Evolutionary conservation across 2,329 filamentous ascomycete genomes (phyloP).

Genomic region (Verticillium nubilum): DNA sequence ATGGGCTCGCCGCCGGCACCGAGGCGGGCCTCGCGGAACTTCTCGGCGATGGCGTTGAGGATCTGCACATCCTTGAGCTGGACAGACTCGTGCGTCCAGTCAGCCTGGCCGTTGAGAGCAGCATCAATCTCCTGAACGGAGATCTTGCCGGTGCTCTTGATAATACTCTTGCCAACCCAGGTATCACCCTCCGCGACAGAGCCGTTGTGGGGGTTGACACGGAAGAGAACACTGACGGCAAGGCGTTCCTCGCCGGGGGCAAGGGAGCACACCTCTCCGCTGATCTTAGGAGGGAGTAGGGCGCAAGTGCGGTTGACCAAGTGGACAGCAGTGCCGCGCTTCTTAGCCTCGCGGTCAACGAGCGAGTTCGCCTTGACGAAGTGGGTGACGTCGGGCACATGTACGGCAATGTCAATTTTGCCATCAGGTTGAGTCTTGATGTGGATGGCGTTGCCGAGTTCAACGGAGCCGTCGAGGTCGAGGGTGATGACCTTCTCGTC

Average conservation of each 20-base stretch:
- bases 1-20: constrained; percentile 74
- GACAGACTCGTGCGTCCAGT: constrained; percentile 59
- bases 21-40: constrained; percentile 84
- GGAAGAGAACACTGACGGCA: constrained; percentile 89
- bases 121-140: constrained; percentile 81
- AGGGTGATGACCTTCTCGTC: constrained; percentile 86
- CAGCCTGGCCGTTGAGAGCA: constrained; percentile 61
- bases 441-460: constrained; percentile 89
- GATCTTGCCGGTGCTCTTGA: constrained; percentile 86
- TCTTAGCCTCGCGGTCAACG: constrained; percentile 95
- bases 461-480: constrained; percentile 79
- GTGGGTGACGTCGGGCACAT: constrained; percentile 91
- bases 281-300: constrained; percentile 82
- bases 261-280: constrained; percentile 82
- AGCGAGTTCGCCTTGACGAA: constrained; percentile 96
- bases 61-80: constrained; percentile 73
- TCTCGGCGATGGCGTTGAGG: constrained; percentile 75
- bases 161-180: constrained; percentile 89
- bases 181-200: constrained; percentile 76
- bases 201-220: constrained; percentile 76
- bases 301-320: constrained; percentile 83
- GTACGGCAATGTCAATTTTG: constrained; percentile 88
- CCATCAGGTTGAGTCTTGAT: constrained; percentile 79
- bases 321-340: constrained; percentile 93
- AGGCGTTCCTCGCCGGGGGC: constrained; percentile 83